Evolutionary conservation across 2,329 filamentous ascomycete species (phyloP).

Genomic region (Curvularia verruculosa): DNA sequence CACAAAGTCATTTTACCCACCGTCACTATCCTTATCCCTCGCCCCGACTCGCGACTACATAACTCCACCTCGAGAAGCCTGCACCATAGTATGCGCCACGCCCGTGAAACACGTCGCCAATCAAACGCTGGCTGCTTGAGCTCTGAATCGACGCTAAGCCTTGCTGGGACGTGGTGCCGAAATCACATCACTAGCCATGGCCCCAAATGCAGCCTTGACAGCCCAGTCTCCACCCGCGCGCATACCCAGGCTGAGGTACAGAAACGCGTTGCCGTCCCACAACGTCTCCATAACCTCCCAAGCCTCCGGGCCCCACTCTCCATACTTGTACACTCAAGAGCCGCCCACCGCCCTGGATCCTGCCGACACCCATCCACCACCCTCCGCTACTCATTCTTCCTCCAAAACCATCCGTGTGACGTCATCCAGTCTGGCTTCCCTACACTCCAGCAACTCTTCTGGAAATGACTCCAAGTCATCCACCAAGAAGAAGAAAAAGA

Average conservation of each 20-base stretch:
- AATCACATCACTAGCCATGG: constrained; percentile 39
- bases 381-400: constrained; percentile 17
- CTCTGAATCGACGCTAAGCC: constrained; percentile 27
- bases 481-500: constrained; percentile 44
- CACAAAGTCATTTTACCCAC: constrained; percentile 4
- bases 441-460: constrained; percentile 30
- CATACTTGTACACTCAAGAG: constrained; percentile 14
- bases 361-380: constrained; percentile 15
- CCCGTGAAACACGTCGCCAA: constrained; percentile 25
- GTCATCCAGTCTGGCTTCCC: constrained; percentile 45
- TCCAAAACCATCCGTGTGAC: constrained; percentile 30
- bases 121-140: constrained; percentile 21
- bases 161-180: constrained; percentile 26
- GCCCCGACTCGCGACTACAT: constrained; percentile 16
- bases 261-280: constrained; percentile 38
- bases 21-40: constrained; percentile 2
- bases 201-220: constrained; percentile 35
- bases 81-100: constrained; percentile 29
- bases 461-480: constrained; percentile 38
- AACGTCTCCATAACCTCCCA: constrained; percentile 16
- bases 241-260: constrained; percentile 46
- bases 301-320: constrained; percentile 7
- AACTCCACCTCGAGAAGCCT: constrained; percentile 13
- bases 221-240: constrained; percentile 34
- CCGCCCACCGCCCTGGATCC: constrained; percentile 16